A percentile compares a stretch with the other conserved stretches of the same genome.
phyloP scores from a whole-genome alignment of 1,284 basidiomycete species.

The Microbotryomycetes sp. region DNA sequence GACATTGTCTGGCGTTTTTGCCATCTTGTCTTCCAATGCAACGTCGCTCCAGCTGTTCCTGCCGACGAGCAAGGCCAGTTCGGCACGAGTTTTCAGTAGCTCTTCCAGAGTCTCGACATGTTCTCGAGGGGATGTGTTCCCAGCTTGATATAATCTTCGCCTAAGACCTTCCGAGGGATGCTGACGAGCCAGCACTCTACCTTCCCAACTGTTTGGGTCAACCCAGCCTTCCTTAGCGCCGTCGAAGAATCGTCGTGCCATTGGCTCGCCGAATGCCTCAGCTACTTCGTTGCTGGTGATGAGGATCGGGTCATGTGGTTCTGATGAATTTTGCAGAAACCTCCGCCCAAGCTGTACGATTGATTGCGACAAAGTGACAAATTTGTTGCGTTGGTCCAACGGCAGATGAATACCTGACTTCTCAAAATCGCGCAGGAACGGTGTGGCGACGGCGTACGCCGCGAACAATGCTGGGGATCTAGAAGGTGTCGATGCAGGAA shows the following conservation, averaged over 20 bases:
- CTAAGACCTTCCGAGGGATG: conserved; percentile 21
- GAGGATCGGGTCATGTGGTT: conserved; percentile 48
- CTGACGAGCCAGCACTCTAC: conserved; percentile 28
- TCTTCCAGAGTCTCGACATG: conserved; percentile 67
- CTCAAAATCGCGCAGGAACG: conserved; percentile 95
- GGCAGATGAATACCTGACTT: conserved; percentile 92
- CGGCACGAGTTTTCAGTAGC: conserved; percentile 65
- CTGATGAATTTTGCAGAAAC: conserved; percentile 56
- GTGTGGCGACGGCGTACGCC: conserved; percentile 57
- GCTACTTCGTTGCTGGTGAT: conserved; percentile 45
- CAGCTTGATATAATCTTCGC: conserved; percentile 18
- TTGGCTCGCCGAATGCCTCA: conserved; percentile 13
- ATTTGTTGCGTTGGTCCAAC: conserved; percentile 64
- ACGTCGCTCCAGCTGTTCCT: conserved; percentile 75
- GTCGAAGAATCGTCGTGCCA: conserved; percentile 13
- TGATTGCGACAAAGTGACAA: conserved; percentile 85
- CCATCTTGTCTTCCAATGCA: conserved; percentile 88
- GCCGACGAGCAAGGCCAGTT: conserved; percentile 74
- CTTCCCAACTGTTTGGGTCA: conserved; percentile 29
- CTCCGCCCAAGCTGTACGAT: conserved; percentile 81
- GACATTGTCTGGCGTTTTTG: conserved; percentile 81
- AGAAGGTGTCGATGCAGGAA: conserved; percentile 21
- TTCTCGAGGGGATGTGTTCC: conserved; percentile 47
- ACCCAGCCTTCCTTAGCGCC: conserved; percentile 2
- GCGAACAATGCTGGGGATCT: conserved; percentile 35